Base-by-base conservation (phyloP, 768 basidiomycete genomes). In the Kwoniella sp. region DNA sequence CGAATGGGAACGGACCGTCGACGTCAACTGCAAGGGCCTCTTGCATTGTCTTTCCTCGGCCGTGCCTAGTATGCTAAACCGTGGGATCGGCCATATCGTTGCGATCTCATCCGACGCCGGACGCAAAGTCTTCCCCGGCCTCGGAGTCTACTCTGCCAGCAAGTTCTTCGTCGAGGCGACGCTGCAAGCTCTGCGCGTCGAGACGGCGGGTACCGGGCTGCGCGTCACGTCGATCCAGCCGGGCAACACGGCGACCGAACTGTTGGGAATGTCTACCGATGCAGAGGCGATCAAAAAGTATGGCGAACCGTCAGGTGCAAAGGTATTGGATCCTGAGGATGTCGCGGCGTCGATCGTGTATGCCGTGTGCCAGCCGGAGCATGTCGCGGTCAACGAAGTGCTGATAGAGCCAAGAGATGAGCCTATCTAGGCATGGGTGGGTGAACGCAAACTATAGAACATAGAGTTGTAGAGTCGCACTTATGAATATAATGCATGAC, bases 21-120 rank as follows among this genome's bases (percentile, higher is more conserved):
- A 85, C 58, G 83, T 83, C 51, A 88, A 88, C 65, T 86, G 87
- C 59, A 87, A 87, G 71, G 86, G 84, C 0, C 86, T 87, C 1
- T 66, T 88, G 23, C 25, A 67, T 48, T 67, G 59, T 38, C 55
- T 67, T 13, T 67, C 65, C 17, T 61, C 65, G n/a, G 51, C 47
- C 31, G 45, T 67, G 4, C 65, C 65, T 47, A 38, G 26, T 23
- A 67, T 67, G 65, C 45, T 67, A 4, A 30, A 37, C n/a, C 59
- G 65, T 8, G 65, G 60, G n/a, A 29, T 55, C 15, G 65, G 65
- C 34, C 65, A 67, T 45, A 51, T 67, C 53, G 59, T 67, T 25
- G 65, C 63, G 25, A 64, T 64, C 63, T 64, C 63, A 28, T 64
- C 63, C 22, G 63, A 64, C 41, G 63, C 63, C 41, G 63, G 55